These are phyloP conservation scores for Populus euphratica DNA, from an alignment of 345 rosid species.

Conservation along the genomic window DNA sequence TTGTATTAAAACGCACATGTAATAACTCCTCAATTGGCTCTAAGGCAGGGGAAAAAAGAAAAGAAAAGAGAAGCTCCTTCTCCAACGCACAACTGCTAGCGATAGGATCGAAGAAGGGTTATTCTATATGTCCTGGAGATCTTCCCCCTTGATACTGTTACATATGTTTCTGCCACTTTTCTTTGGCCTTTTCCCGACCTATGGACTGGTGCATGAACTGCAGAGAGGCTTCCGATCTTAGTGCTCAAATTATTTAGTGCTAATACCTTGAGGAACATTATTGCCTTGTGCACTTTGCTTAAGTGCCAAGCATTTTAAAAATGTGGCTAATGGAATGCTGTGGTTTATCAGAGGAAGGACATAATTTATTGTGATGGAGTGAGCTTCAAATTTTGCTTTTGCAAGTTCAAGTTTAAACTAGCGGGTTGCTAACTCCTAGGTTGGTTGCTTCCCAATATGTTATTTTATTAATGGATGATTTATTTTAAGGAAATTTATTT, in stretches of 20 bases:
- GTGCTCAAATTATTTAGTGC: no score
- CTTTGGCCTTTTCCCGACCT: neutral
- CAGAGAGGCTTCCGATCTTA: neutral
- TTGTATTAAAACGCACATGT: neutral
- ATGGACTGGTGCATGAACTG: constrained; percentile 3
- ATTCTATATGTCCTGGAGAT: neutral
- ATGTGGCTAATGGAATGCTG: neutral
- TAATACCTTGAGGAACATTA: no score
- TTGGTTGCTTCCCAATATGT: no score
- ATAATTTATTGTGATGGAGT: no score
- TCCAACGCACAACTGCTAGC: neutral
- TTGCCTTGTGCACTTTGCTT: neutral
- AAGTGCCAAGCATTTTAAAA: neutral
- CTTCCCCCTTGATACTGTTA: neutral
- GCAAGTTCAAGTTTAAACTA: no score
- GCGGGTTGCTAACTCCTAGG: no score
- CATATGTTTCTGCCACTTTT: neutral
- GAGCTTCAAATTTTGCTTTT: no score
- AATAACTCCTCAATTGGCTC: neutral
- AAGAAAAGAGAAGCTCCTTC: neutral
- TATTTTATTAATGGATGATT: no score
- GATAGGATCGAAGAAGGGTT: neutral
- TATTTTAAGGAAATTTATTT: no score
- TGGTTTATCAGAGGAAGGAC: no score
- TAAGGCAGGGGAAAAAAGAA: neutral